phyloP scores from a whole-genome alignment of 768 basidiomycete genomes.

The Auriscalpium vulgare region DNA sequence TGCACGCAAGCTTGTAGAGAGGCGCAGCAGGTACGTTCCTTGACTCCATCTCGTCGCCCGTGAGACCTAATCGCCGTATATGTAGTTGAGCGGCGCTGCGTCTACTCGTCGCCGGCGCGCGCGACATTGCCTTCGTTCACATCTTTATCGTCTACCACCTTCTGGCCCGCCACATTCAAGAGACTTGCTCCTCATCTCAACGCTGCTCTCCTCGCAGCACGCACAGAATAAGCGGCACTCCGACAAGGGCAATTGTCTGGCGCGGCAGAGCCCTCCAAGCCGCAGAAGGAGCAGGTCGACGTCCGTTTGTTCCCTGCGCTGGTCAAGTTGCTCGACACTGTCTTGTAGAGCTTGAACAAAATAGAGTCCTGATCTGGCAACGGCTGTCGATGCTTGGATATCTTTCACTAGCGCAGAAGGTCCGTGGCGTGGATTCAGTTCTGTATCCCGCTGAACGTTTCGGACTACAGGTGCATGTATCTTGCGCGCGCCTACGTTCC shows the following conservation, averaged over 20 bases:
- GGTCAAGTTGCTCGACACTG: conserved; percentile 81
- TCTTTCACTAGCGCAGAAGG: conserved; percentile 74
- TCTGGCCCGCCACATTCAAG: conserved; percentile 83
- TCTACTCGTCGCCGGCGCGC: conserved; percentile 35
- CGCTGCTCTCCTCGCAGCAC: conserved; percentile 43
- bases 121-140: conserved; percentile 80
- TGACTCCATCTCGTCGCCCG: not conserved
- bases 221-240: conserved; percentile 16
- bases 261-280: conserved; percentile 16
- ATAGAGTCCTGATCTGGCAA: conserved; percentile 80
- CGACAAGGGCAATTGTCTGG: conserved; percentile 10
- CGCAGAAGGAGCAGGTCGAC: conserved; percentile 47
- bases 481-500: conserved; percentile 69
- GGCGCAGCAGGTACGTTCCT: conserved; percentile 59
- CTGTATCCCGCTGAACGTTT: not conserved
- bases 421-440: conserved; percentile 21
- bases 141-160: conserved; percentile 85
- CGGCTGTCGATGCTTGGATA: conserved; percentile 69
- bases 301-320: conserved; percentile 75
- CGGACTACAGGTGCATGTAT: conserved; percentile 51
- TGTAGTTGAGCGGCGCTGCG: conserved; percentile 35
- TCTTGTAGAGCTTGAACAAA: conserved; percentile 77
- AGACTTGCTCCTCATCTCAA: conserved; percentile 72
- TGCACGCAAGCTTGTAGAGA: conserved; percentile 73
- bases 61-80: not conserved